Evolutionary conservation across 139 green algal species (phyloP).

Genomic region (Raphidocelis subcapitata): DNA sequence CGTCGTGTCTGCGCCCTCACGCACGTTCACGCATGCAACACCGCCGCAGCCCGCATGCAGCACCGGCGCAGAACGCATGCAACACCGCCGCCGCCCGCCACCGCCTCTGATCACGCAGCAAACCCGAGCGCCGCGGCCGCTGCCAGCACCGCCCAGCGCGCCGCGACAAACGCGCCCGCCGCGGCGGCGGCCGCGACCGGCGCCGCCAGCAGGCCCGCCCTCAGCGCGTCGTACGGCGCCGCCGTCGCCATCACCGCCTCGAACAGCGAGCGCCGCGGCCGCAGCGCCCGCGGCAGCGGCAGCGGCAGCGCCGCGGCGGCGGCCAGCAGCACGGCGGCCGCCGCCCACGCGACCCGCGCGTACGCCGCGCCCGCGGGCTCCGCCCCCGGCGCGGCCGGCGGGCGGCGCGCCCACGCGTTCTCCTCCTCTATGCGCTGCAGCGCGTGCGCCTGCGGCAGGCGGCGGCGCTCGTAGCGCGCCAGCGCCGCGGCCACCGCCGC

Average conservation of each 20-base stretch:
- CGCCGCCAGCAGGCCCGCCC: background rate
- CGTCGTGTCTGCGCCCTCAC: too few relatives aligned
- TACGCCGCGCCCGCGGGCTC: conserved; percentile 13
- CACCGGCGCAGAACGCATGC: too few relatives aligned
- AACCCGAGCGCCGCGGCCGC: too few relatives aligned
- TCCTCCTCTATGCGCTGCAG: conserved; percentile 27
- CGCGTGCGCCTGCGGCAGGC: conserved; percentile 21
- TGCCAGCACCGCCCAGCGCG: too few relatives aligned
- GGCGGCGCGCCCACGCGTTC: conserved; percentile 22
- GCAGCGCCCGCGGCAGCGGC: conserved; percentile 5
- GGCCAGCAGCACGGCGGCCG: conserved; percentile 25
- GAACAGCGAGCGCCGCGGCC: conserved; percentile 6
- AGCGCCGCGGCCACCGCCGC: background rate
- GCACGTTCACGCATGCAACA: too few relatives aligned
- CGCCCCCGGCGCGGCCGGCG: background rate
- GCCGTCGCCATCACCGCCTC: conserved; percentile 22
- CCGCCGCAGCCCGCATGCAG: too few relatives aligned
- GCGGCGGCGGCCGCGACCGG: conserved; percentile 3
- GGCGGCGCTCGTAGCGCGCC: background rate
- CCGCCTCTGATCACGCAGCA: too few relatives aligned
- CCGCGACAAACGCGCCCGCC: too few relatives aligned
- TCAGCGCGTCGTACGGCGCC: conserved; percentile 10
- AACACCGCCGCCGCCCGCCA: too few relatives aligned
- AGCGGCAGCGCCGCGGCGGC: conserved; percentile 17
- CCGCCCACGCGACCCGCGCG: conserved; percentile 11